These are phyloP conservation scores for Botryobasidium botryosum DNA, from an alignment of 768 basidiomycete species.

Conservation along the genomic window DNA sequence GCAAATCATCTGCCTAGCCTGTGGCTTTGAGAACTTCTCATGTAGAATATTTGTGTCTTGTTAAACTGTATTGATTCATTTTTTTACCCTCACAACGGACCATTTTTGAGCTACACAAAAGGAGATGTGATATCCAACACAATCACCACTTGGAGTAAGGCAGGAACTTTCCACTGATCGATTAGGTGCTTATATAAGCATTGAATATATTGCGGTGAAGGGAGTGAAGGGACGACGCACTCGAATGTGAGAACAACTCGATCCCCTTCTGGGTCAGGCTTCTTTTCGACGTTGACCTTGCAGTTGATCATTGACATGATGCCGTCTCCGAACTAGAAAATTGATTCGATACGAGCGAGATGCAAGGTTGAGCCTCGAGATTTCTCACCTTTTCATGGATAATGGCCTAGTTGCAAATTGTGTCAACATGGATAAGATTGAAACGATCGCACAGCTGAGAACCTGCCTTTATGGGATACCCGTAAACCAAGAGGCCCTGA, in stretches of 20 bases:
- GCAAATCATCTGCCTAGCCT: too few species aligned
- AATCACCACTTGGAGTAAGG: slow-evolving; percentile 8
- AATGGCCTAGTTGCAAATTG: slow-evolving; percentile 1
- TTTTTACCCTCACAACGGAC: too few species aligned
- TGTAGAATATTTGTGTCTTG: too few species aligned
- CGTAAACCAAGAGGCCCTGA: slow-evolving; percentile 11
- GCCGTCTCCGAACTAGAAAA: slow-evolving; percentile 10
- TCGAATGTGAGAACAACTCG: slow-evolving; percentile 10
- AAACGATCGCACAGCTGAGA: neutral
- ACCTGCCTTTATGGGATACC: slow-evolving; percentile 9
- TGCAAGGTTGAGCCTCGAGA: neutral
- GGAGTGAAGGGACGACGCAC: slow-evolving; percentile 1
- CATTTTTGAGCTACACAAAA: too few species aligned
- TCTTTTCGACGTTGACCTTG: slow-evolving; percentile 10
- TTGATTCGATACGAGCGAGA: neutral
- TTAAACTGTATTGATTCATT: too few species aligned
- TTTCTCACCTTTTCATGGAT: slow-evolving; percentile 8
- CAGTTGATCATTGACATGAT: slow-evolving; percentile 12
- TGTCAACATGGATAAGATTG: neutral
- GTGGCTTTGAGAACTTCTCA: too few species aligned
- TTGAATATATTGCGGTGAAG: neutral
- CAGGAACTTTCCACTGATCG: slow-evolving; percentile 8
- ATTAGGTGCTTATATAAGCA: neutral
- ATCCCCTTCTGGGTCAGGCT: slow-evolving; percentile 12
- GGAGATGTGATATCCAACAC: too few species aligned